Evolutionary conservation across 2,329 filamentous ascomycete species (phyloP).

Genomic region (Neofusicoccum kwambonambiense): DNA sequence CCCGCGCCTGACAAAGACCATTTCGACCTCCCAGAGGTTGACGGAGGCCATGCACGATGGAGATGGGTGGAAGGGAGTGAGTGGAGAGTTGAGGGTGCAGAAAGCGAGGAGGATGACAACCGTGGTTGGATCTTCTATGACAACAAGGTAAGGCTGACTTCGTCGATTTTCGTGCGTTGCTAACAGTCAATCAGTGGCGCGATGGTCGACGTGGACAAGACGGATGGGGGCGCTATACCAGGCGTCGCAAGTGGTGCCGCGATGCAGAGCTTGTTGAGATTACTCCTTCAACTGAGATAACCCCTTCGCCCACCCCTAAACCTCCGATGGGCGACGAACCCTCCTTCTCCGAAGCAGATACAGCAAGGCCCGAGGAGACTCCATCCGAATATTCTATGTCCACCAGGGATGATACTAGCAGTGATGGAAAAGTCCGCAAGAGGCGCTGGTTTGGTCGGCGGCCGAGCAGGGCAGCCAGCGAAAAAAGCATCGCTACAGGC

Average conservation of each 20-base stretch:
- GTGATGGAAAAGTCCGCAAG: constrained; percentile 31
- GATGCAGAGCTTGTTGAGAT: constrained; percentile 92
- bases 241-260: constrained; percentile 91
- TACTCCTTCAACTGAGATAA: constrained; percentile 45
- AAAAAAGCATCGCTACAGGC: constrained; percentile 25
- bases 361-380: constrained; percentile 25
- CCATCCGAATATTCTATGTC: constrained; percentile 29
- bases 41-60: constrained; percentile 64
- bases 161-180: constrained; percentile 1
- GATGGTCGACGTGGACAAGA: constrained; percentile 80
- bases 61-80: constrained; percentile 81
- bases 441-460: constrained; percentile 37
- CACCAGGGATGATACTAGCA: constrained; percentile 30
- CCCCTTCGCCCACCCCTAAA: constrained; percentile 42
- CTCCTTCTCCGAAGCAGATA: constrained; percentile 23
- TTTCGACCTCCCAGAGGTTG: constrained; percentile 67
- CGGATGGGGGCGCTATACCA: constrained; percentile 91
- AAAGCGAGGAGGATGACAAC: constrained; percentile 47
- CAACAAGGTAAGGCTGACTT: constrained; percentile 68
- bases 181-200: constrained; percentile 66
- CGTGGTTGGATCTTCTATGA: constrained; percentile 95
- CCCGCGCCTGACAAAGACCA: constrained; percentile 71
- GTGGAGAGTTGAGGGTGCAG: constrained; percentile 80
- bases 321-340: neutral
- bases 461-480: constrained; percentile 26